Evolutionary conservation across 23 red algal genomes (phyloP).

Genomic region (Gracilaria domingensis): DNA sequence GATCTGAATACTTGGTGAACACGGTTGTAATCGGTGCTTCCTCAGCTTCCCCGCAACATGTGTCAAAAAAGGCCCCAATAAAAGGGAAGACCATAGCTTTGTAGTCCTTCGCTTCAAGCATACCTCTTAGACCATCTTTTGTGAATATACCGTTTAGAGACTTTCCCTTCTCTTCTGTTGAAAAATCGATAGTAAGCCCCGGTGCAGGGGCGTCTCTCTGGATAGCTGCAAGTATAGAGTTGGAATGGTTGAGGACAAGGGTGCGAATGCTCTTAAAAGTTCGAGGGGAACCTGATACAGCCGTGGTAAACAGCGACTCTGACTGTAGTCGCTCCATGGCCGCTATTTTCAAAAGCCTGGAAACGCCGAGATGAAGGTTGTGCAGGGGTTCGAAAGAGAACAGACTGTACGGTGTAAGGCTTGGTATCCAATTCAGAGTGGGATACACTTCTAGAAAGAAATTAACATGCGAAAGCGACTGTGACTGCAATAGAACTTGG

Average conservation of each 20-base stretch:
- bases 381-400: conserved; percentile 35
- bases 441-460: not conserved
- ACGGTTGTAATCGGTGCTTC: conserved; percentile 21
- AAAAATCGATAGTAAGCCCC: not conserved
- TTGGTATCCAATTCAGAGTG: not conserved
- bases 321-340: conserved; percentile 16
- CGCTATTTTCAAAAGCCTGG: not conserved
- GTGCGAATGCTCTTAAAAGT: conserved; percentile 2
- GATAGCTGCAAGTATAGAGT: conserved; percentile 4
- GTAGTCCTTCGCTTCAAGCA: conserved; percentile 54
- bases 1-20: conserved; percentile 41
- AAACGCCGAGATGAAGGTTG: conserved; percentile 34
- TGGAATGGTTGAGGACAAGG: conserved; percentile 12
- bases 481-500: not conserved
- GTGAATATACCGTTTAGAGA: not conserved
- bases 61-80: conserved; percentile 28
- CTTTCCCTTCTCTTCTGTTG: not conserved
- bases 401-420: conserved; percentile 3
- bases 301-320: not conserved
- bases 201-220: not conserved
- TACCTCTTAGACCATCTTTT: conserved; percentile 9
- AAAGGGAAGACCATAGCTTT: conserved; percentile 55
- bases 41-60: conserved; percentile 21
- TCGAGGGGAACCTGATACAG: not conserved
- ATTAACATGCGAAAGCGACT: not conserved